Percentiles rank a stretch among this genome's conserved stretches.
Evolutionary conservation across 1,284 basidiomycete genomes (phyloP).

Genomic region (Clitocybe nebularis): DNA sequence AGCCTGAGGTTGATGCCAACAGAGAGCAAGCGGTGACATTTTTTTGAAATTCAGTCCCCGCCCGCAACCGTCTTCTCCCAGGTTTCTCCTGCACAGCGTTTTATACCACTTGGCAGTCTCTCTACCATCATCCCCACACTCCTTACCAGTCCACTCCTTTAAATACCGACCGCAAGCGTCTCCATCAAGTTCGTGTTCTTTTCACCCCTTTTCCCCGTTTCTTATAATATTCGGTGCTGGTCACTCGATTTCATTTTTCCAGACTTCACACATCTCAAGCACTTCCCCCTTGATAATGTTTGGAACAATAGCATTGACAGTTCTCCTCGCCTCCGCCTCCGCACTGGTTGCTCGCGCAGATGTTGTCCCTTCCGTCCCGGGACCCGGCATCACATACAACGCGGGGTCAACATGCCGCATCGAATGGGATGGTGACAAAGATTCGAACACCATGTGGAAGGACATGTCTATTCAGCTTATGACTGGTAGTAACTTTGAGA

Average conservation of each 20-base stretch:
- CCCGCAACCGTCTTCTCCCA: slow-evolving; percentile 3
- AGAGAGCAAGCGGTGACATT: background rate
- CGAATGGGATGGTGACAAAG: slow-evolving; percentile 50
- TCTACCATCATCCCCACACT: slow-evolving; percentile 1
- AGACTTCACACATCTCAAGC: slow-evolving; percentile 9
- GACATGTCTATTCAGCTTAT: slow-evolving; percentile 72
- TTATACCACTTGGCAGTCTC: slow-evolving; percentile 3
- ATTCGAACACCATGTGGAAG: slow-evolving; percentile 53
- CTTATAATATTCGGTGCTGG: slow-evolving; percentile 2
- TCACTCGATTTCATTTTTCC: slow-evolving; percentile 10
- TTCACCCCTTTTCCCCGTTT: slow-evolving; percentile 15
- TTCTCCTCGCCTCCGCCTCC: slow-evolving; percentile 36
- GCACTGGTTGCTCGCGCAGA: slow-evolving; percentile 41
- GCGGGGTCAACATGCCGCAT: slow-evolving; percentile 51
- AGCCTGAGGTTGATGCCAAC: no score
- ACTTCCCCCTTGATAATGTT: no score
- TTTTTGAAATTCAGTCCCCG: slow-evolving; percentile 3
- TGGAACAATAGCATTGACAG: slow-evolving; percentile 32
- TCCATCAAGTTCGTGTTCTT: no score
- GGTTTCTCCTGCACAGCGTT: no score
- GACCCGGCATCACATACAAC: slow-evolving; percentile 53
- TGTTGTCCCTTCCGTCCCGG: slow-evolving; percentile 50
- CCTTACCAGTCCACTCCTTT: no score
- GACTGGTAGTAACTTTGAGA: slow-evolving; percentile 70
- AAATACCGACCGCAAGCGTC: slow-evolving; percentile 5